Evolutionary conservation across 805 yeast species (phyloP).

Genomic region (Lipomyces sp.): DNA sequence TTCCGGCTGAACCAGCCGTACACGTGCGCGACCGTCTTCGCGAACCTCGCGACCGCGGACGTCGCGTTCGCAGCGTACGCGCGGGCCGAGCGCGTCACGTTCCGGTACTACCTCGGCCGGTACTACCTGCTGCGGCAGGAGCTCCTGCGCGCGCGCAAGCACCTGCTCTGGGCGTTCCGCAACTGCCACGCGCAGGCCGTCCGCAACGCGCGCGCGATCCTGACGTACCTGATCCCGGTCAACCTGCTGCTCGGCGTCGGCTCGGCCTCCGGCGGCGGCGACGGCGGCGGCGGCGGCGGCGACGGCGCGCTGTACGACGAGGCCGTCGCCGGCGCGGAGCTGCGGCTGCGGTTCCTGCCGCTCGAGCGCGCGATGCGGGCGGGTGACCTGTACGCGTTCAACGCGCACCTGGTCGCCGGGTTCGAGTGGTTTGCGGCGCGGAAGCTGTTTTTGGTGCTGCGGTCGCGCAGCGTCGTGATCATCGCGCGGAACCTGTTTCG

Average conservation of each 20-base stretch:
- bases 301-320: conserved; percentile 26
- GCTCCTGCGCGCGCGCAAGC: conserved; percentile 50
- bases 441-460: conserved; percentile 33
- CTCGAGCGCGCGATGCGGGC: conserved; percentile 41
- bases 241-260: conserved; percentile 53
- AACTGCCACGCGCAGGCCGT: conserved; percentile 37
- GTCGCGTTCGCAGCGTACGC: conserved; percentile 42
- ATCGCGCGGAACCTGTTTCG: conserved; percentile 35
- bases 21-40: conserved; percentile 47
- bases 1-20: conserved; percentile 40
- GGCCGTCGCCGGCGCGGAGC: conserved; percentile 23
- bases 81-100: conserved; percentile 51
- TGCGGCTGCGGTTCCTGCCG: conserved; percentile 41
- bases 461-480: conserved; percentile 33
- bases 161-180: conserved; percentile 54
- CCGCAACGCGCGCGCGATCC: conserved; percentile 43
- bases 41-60: conserved; percentile 54
- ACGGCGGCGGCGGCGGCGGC: conserved; percentile 29
- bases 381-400: conserved; percentile 46
- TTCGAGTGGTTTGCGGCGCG: conserved; percentile 31
- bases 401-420: conserved; percentile 37
- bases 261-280: conserved; percentile 40
- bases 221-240: conserved; percentile 51
- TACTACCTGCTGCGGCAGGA: conserved; percentile 55
- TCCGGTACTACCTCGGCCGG: conserved; percentile 54